Evolutionary conservation across 169 alveolate genomes (phyloP), one percentile per base, ranked within the genome.

Genomic region (Cryptosporidium xiaoi): DNA sequence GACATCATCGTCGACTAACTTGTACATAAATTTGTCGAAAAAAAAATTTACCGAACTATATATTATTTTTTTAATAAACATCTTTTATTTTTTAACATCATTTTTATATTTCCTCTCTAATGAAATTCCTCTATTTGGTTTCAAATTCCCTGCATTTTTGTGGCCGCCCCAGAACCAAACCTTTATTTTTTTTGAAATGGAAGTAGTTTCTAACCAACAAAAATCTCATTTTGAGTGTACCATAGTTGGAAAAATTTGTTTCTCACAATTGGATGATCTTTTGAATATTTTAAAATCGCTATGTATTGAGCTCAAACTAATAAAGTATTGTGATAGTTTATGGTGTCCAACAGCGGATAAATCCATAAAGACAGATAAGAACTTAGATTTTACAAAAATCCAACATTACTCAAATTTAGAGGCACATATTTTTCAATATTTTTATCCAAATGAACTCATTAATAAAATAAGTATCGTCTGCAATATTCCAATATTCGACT

Each of bases 351-450:
- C 44, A 24, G 64, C 58, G 13, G 46, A 20, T 6, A 24, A 34
- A 3, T 51, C 24, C 7, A 5, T n/a, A 53, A 34, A 44, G 18
- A 4, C 18, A 18, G 24, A 34, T 7, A 36, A 31, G 40, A 77
- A 36, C 16, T 77, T 77, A 16, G 71, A 77, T 53, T 77, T 77
- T 62, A 77, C 87, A 18, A 77, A 77, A n/a, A 33, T 50, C 2
- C 87, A 77, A 31, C 58, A 60, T 44, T 13, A 77, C 24, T 13
- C 77, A n/a, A 33, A 62, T 15, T 7, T 55, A 18, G 77, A 77
- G 36, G 87, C 87, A 40, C 64, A 40, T 60, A 44, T 77, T 34
- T 24, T 56, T 10, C 77, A 77, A 51, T 77, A 77, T 44, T 44
- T 77, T 60, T 77, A 77, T 60, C 87, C 87, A 10, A 18, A 36